Conservation (phyloP, 2,329 filamentous ascomycete genomes). For the Diaporthe helianthi region DNA sequence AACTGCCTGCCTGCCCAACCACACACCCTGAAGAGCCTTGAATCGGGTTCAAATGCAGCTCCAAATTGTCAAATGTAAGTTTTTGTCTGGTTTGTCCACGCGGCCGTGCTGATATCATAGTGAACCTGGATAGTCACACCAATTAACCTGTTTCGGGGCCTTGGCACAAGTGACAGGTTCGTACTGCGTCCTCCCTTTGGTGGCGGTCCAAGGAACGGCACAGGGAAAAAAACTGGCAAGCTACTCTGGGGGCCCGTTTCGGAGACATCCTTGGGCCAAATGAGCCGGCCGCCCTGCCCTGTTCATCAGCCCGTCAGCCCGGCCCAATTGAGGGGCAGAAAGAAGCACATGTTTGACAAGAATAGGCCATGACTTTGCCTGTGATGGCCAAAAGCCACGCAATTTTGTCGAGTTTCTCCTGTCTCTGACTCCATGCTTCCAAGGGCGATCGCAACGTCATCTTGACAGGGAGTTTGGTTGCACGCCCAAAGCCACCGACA, state of each 20-base stretch:
- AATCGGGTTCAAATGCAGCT: too few species aligned
- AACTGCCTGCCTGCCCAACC: too few species aligned
- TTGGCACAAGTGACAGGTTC: slow-evolving; percentile 12
- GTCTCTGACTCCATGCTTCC: neutral
- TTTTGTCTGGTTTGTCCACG: neutral
- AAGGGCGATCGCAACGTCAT: slow-evolving; percentile 21
- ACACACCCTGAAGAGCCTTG: too few species aligned
- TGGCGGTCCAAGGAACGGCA: neutral
- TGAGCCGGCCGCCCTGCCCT: too few species aligned
- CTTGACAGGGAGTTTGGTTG: neutral
- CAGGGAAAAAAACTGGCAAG: too few species aligned
- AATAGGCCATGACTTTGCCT: neutral
- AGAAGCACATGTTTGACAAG: neutral
- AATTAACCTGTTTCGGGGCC: neutral
- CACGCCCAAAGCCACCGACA: neutral
- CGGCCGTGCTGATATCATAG: slow-evolving; percentile 13
- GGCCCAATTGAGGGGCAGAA: neutral
- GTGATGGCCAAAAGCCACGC: neutral
- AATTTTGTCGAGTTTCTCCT: neutral
- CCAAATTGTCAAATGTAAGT: too few species aligned
- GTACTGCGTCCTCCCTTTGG: neutral
- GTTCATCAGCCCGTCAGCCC: neutral
- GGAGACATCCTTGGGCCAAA: slow-evolving; percentile 5
- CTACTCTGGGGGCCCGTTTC: neutral
- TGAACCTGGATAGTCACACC: neutral